A percentile compares a stretch with the other conserved stretches of the same genome.
These are phyloP conservation scores for Globisporangium recalcitrans DNA, from an alignment of 352 stramenopile species.

Conservation along the genomic window DNA sequence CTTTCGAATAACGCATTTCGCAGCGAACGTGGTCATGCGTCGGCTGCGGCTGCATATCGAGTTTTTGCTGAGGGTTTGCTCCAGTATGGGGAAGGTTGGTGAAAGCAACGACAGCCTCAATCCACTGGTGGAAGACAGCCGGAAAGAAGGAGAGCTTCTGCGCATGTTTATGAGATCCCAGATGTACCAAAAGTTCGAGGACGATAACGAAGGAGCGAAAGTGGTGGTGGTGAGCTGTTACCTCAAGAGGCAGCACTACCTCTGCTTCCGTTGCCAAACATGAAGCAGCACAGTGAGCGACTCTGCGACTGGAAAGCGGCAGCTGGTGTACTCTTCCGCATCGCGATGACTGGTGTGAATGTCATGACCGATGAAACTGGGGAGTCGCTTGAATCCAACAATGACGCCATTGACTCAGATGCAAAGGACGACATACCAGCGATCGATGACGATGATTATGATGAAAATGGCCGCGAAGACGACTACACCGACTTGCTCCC, in stretches of 20 bases:
- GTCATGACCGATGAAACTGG: background rate
- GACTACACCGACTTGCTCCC: background rate
- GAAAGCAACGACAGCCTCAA: background rate
- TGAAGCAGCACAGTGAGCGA: background rate
- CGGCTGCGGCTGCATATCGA: conserved; percentile 41
- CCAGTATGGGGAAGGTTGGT: too few species aligned
- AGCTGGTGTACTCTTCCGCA: conserved; percentile 29
- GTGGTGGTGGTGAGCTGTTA: background rate
- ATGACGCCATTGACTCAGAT: background rate
- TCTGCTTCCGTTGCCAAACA: background rate
- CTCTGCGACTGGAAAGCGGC: conserved; percentile 25
- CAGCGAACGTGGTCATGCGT: conserved; percentile 41
- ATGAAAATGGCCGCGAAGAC: background rate
- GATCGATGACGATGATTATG: background rate
- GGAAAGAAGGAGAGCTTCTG: conserved; percentile 22
- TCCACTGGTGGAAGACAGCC: background rate
- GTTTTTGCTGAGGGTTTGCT: conserved; percentile 26
- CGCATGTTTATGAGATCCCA: conserved; percentile 34
- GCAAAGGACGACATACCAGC: background rate
- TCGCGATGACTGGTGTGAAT: conserved; percentile 32
- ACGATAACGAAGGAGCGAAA: conserved; percentile 22
- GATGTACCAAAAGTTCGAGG: conserved; percentile 53
- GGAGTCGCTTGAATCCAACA: background rate
- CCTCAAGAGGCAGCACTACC: background rate
- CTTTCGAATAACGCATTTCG: conserved; percentile 20